phyloP scores from a whole-genome alignment of 2,329 filamentous ascomycete genomes.

The Colletotrichum higginsianum region DNA sequence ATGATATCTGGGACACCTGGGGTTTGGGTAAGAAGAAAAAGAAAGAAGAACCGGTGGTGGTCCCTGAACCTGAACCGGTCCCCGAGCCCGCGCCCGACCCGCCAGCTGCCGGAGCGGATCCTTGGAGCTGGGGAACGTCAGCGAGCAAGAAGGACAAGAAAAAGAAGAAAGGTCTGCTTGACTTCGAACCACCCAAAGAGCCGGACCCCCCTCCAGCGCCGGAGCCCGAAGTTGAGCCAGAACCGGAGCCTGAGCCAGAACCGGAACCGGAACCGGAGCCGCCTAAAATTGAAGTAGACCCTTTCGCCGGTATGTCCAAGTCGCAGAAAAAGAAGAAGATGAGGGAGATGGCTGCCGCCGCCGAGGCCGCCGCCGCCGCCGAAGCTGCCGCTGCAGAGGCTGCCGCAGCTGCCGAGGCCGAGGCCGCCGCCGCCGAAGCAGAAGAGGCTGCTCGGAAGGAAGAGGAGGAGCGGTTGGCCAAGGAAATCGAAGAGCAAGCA shows the following conservation, averaged over 20 bases:
- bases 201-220: conserved; percentile 44
- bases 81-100: conserved; percentile 48
- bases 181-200: conserved; percentile 47
- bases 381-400: conserved; percentile 17
- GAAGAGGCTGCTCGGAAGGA: conserved; percentile 50
- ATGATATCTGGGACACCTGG: conserved; percentile 48
- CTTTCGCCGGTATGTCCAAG: conserved; percentile 49
- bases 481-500: conserved; percentile 56
- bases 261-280: conserved; percentile 48
- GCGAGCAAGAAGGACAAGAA: conserved; percentile 59
- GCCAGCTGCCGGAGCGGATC: conserved; percentile 47
- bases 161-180: conserved; percentile 51
- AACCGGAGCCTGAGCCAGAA: conserved; percentile 41
- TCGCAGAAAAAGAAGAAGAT: conserved; percentile 53
- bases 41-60: conserved; percentile 43
- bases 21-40: conserved; percentile 49
- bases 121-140: conserved; percentile 52
- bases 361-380: conserved; percentile 21
- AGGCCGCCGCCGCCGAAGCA: conserved; percentile 54
- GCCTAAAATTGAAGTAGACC: conserved; percentile 51
- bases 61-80: conserved; percentile 46
- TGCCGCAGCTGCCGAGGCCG: background rate
- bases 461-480: conserved; percentile 50
- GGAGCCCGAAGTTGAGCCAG: conserved; percentile 45
- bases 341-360: conserved; percentile 35